These are phyloP conservation scores for Amanita pseudoporphyria DNA, from an alignment of 768 basidiomycete species.

Conservation along the genomic window DNA sequence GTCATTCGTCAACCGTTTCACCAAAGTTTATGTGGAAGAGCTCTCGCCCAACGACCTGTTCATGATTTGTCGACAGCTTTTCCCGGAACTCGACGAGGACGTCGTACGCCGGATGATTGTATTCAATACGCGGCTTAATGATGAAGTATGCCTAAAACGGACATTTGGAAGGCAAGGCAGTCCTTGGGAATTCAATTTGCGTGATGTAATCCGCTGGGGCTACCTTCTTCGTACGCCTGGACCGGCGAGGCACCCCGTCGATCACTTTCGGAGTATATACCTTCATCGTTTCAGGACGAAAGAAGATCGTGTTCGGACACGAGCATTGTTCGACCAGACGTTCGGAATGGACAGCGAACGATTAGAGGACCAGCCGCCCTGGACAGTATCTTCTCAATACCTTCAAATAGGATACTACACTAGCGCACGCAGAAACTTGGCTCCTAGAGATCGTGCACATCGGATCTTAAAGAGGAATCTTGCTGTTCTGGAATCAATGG, in stretches of 20 bases:
- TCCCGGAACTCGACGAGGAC: conserved; percentile 46
- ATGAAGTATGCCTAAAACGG: conserved; percentile 52
- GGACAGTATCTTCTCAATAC: conserved; percentile 35
- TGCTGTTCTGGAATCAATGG: conserved; percentile 62
- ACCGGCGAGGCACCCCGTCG: conserved; percentile 38
- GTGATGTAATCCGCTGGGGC: conserved; percentile 90
- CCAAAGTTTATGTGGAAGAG: conserved; percentile 92
- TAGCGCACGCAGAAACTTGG: conserved; percentile 25
- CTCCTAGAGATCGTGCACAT: conserved; percentile 28
- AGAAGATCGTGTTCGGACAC: conserved; percentile 52
- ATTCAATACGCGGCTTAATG: conserved; percentile 67
- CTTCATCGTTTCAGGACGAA: conserved; percentile 74
- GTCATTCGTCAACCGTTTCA: conserved; percentile 96
- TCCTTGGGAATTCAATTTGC: conserved; percentile 98
- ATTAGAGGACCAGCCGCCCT: conserved; percentile 20
- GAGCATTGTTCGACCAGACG: conserved; percentile 40
- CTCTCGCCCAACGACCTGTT: conserved; percentile 69
- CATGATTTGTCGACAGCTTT: conserved; percentile 66
- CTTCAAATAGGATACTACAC: conserved; percentile 63
- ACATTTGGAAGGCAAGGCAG: conserved; percentile 70
- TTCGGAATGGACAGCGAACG: conserved; percentile 26
- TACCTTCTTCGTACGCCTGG: conserved; percentile 32
- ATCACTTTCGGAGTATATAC: conserved; percentile 67
- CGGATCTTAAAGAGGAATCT: conserved; percentile 56
- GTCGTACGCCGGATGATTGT: conserved; percentile 67